Base-by-base conservation (phyloP, 371 early-diverging fungal species). In the Chytridium lagenaria region DNA sequence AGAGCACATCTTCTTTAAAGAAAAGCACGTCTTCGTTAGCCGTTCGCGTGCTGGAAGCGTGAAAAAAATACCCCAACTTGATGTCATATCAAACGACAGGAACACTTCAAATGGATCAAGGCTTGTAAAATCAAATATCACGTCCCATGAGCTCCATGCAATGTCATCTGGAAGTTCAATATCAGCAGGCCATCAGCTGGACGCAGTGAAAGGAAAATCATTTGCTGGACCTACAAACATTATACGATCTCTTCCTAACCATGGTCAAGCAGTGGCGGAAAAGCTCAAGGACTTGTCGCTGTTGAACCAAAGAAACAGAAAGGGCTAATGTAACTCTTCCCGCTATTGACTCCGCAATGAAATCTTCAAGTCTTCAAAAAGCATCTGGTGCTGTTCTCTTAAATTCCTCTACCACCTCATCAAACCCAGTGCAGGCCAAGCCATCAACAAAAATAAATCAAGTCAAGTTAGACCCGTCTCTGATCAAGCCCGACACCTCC, bases 21-120 rank as follows among this genome's bases (percentile, higher is more conserved):
- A 61, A 34, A 34, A 61, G 61, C 61, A 61, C 61, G 30, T 61
- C 61, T 28, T 61, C 61, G 19, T 36, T 61, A 7, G 3, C 34
- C 61, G 61, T 12, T 61, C 61, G 12, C 30, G 61, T 5, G 61
- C 61, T 2, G 61, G 61, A 61, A 61, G 61, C 36, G 34, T 23
- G n/a, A 61, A n/a, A n/a, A n/a, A 61, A 34, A 31, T 61, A 34
- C 37, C 61, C 3, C 61, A 61, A 61, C 7, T 61, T 3, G 61
- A 61, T 26, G 55, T 7, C 15, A 34, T 44, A 12, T 19, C 61
- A 15, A 23, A 5, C 61, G 61, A 61, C 61, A 61, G 34, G 34
- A 34, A 10, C 12, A 12, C 44, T 23, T 28, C 36, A 16, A 23
- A 15, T 34, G 16, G 10, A 61, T 28, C 61, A 23, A 30, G 26